A percentile compares a stretch with the other conserved stretches of the same genome.
Evolutionary conservation across 78 protist genomes (phyloP).

Genomic region (Protostelium mycophagum): DNA sequence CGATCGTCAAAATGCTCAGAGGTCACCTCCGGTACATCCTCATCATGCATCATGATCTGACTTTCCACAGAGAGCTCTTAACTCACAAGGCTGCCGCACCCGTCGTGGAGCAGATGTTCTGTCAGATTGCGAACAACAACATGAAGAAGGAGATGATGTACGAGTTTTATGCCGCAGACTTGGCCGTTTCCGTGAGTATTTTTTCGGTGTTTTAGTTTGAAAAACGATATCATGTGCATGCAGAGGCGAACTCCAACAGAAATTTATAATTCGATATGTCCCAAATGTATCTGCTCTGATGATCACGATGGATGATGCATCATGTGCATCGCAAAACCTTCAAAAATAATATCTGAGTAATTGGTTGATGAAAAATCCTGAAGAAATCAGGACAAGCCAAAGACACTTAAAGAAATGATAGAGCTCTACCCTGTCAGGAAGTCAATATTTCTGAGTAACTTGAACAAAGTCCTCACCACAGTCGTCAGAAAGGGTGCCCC

Average conservation of each 20-base stretch:
- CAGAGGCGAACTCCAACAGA: too few species aligned
- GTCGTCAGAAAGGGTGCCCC: conserved; percentile 30
- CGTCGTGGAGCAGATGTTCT: conserved; percentile 24
- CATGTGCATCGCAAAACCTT: too few species aligned
- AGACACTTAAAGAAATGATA: conserved; percentile 15
- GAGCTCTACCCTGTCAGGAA: conserved; percentile 19
- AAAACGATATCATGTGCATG: too few species aligned
- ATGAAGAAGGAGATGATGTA: conserved; percentile 24
- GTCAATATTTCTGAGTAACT: conserved; percentile 13
- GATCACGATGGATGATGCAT: too few species aligned
- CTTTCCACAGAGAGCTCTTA: not conserved
- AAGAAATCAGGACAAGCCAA: not conserved
- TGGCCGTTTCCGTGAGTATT: not conserved
- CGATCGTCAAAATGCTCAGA: conserved; percentile 19
- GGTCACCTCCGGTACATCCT: conserved; percentile 1
- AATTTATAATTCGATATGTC: too few species aligned
- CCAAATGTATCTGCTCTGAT: too few species aligned
- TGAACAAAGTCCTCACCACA: conserved; percentile 11
- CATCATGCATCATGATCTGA: not conserved
- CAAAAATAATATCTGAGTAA: not conserved
- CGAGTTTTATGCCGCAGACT: conserved; percentile 62
- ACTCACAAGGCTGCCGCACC: not conserved
- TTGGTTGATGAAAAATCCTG: not conserved
- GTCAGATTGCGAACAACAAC: conserved; percentile 18
- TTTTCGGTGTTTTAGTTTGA: too few species aligned